Evolutionary conservation across 179 eudicot species (phyloP).

Genomic region (Monotropa hypopitys): DNA sequence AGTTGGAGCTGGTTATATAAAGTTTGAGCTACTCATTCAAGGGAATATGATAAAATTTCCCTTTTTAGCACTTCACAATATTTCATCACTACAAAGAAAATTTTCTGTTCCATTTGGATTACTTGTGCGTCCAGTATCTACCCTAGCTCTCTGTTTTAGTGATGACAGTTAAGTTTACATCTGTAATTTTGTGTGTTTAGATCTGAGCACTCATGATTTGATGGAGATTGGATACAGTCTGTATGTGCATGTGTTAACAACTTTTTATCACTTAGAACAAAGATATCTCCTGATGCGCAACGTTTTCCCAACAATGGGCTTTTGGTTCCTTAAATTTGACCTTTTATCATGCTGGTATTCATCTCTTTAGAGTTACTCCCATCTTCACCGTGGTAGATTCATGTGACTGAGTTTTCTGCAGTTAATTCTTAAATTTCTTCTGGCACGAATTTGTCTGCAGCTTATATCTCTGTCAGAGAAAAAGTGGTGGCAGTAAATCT

Average conservation of each 20-base stretch:
- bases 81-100: background rate
- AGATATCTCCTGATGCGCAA: background rate
- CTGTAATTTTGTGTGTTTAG: background rate
- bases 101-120: background rate
- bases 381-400: background rate
- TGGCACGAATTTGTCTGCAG: constrained; percentile 2
- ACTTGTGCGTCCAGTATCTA: background rate
- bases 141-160: background rate
- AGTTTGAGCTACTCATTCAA: background rate
- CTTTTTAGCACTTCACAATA: background rate
- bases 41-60: background rate
- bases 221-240: background rate
- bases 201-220: background rate
- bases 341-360: background rate
- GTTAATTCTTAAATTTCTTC: background rate
- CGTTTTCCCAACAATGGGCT: background rate
- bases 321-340: background rate
- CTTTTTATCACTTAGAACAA: background rate
- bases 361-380: background rate
- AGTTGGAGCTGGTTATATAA: background rate
- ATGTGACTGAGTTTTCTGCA: background rate
- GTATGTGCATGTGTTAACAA: background rate
- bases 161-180: background rate
- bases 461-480: constrained; percentile 19
- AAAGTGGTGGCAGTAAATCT: constrained; percentile 11